These are phyloP conservation scores for Incumbomyces lentus DNA, from an alignment of 2,329 filamentous ascomycete species.

Conservation along the genomic window DNA sequence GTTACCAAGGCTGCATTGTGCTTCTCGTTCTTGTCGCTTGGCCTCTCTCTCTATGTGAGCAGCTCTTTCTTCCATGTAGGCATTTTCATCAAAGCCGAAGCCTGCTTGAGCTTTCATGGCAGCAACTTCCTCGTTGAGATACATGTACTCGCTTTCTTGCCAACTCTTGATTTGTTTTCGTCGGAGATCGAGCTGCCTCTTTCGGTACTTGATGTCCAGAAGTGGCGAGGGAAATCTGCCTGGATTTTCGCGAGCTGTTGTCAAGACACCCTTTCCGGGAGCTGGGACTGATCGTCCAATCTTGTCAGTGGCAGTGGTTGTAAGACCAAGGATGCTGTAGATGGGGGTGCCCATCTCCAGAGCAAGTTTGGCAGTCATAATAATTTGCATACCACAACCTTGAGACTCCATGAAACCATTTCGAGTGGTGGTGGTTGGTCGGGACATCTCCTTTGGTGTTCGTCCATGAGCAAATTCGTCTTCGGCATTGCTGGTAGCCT, in stretches of 20 bases:
- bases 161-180: conserved; percentile 91
- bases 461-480: conserved; percentile 93
- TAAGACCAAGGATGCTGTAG: conserved; percentile 85
- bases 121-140: conserved; percentile 80
- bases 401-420: conserved; percentile 99
- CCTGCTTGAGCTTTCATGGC: conserved; percentile 75
- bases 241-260: conserved; percentile 79
- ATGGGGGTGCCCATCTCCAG: conserved; percentile 98
- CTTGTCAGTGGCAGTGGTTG: conserved; percentile 95
- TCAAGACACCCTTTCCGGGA: conserved; percentile 92
- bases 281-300: conserved; percentile 95
- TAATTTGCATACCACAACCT: conserved; percentile 93
- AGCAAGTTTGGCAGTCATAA: conserved; percentile 94
- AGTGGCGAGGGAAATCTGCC: conserved; percentile 92
- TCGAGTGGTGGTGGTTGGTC: conserved; percentile 89
- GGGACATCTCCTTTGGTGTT: conserved; percentile 94
- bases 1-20: conserved; percentile 86
- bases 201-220: conserved; percentile 94
- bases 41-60: conserved; percentile 82
- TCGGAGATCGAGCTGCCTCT: conserved; percentile 85
- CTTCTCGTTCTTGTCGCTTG: conserved; percentile 81
- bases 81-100: conserved; percentile 64
- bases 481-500: conserved; percentile 94
- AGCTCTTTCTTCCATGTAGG: conserved; percentile 77
- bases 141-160: conserved; percentile 91